phyloP scores from a whole-genome alignment of 2,329 filamentous ascomycete genomes.

The Elsinoe necatrix region DNA sequence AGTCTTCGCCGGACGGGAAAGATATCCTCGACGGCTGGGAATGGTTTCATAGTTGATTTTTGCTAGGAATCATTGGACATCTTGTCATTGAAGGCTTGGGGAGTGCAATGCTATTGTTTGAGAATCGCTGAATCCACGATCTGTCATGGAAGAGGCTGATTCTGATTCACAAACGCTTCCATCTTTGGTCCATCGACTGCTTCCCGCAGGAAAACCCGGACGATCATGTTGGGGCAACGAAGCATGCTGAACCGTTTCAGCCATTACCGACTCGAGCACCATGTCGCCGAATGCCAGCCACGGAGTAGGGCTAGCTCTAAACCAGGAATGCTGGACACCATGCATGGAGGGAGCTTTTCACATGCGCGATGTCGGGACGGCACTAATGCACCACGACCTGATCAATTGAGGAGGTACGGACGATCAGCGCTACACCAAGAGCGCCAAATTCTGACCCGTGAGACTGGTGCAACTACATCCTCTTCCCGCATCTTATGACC shows the following conservation, averaged over 20 bases:
- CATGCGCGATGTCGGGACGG: not conserved
- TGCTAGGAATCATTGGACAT: not conserved
- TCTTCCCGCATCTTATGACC: not conserved
- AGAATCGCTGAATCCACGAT: not conserved
- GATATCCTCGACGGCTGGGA: not conserved
- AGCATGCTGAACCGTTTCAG: slow-evolving; percentile 5
- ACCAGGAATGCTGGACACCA: not conserved
- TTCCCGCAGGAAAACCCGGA: slow-evolving; percentile 1
- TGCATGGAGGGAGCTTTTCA: not conserved
- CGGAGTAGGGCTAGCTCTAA: not conserved
- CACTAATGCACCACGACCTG: not conserved
- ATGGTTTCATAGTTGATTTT: slow-evolving; percentile 6
- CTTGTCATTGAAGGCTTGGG: slow-evolving; percentile 2
- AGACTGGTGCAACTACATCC: not conserved
- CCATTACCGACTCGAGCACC: not conserved
- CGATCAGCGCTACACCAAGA: not conserved
- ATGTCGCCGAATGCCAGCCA: slow-evolving; percentile 1
- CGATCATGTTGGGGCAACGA: not conserved
- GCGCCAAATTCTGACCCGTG: not conserved
- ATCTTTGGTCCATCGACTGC: slow-evolving; percentile 8
- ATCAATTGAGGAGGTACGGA: not conserved
- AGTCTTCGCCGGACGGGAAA: not conserved
- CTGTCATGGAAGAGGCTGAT: not conserved
- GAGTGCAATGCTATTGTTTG: not conserved
- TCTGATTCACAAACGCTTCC: not conserved